Base-by-base conservation (phyloP, 2,329 filamentous ascomycete species). In the Dactylella cylindrospora region DNA sequence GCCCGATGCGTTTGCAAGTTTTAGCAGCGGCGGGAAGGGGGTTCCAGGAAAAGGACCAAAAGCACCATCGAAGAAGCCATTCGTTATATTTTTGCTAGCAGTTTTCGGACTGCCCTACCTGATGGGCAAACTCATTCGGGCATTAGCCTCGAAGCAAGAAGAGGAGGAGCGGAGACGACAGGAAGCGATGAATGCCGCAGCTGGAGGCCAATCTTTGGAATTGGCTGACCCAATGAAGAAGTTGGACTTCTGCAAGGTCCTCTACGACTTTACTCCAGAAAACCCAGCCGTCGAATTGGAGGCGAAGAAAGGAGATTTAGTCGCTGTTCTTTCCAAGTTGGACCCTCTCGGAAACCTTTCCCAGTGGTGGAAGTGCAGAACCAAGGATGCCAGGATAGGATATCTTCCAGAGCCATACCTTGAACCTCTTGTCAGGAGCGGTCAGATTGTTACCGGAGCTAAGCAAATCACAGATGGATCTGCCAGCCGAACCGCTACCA, bases 351-450 rank as follows among this genome's bases (percentile, higher is more conserved):
- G 93, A 35, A 90, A 93, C 68, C 83, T 89, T 3, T 93, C 87
- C 46, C 91, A 98, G 71, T 98, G 93, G 93, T 98, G 93, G 93
- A 84, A 86, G 67, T 98, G 94, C 74, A 82, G 93, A 51, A 86
- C 91, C 10, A 81, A 93, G 62, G 90, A 97, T 71, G 90, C 90
- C 38, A 81, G 89, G 20, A 84, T 95, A 69, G 93, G 93, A 5
- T 98, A 97, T 71, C 79, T 98, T 4, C 93, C 94, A 1, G 84
- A 85, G 1, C 90, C 90, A 1, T 98, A 96, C 70, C 80, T 98
- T 22, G 89, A 95, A 74, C 80, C 79, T 0, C 84, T 93, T 41
- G 76, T 82, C 20, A 77, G 78, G 68, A 76, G 79, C 44, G 76
- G 76, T 17, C 75, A 76, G 23, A 47, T 69, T 1, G 57, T 71